A percentile compares a stretch with the other conserved stretches of the same genome.
These are phyloP conservation scores for Eucalyptus lansdowneana DNA, from an alignment of 345 rosid genomes.

Conservation along the genomic window DNA sequence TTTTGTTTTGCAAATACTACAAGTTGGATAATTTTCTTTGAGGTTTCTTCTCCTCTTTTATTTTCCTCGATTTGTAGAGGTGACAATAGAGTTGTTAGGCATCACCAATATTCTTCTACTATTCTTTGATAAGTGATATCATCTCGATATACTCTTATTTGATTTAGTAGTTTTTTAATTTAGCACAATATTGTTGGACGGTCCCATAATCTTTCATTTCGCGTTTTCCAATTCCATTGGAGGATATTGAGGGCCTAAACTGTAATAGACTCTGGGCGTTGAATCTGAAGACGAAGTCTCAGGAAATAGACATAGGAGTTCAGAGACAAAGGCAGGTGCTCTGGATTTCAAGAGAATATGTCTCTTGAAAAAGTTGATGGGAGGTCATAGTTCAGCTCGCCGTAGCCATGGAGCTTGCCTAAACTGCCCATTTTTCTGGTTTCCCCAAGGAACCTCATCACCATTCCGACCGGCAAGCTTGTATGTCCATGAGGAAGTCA, in stretches of 20 bases:
- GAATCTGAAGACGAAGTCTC: not conserved
- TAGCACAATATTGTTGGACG: not conserved
- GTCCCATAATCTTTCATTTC: not conserved
- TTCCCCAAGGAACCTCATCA: not conserved
- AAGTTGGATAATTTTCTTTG: not conserved
- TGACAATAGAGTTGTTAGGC: not conserved
- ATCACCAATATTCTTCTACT: not conserved
- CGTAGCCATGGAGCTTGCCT: not conserved
- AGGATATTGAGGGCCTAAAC: not conserved
- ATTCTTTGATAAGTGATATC: not conserved
- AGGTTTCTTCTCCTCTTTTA: not conserved
- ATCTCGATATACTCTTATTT: not conserved
- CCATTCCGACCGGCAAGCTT: constrained; percentile 1
- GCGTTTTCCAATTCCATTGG: not conserved
- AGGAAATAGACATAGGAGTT: not conserved
- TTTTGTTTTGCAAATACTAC: no score
- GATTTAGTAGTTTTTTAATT: not conserved
- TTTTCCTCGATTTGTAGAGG: no score
- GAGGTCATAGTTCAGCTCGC: not conserved
- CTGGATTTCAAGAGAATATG: not conserved
- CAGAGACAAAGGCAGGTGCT: not conserved
- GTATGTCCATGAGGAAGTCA: not conserved
- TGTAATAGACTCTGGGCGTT: not conserved
- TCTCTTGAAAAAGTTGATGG: not conserved
- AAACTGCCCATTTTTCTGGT: not conserved